These are phyloP conservation scores for Plenodomus tracheiphilus DNA, from an alignment of 2,329 filamentous ascomycete species.

Conservation along the genomic window DNA sequence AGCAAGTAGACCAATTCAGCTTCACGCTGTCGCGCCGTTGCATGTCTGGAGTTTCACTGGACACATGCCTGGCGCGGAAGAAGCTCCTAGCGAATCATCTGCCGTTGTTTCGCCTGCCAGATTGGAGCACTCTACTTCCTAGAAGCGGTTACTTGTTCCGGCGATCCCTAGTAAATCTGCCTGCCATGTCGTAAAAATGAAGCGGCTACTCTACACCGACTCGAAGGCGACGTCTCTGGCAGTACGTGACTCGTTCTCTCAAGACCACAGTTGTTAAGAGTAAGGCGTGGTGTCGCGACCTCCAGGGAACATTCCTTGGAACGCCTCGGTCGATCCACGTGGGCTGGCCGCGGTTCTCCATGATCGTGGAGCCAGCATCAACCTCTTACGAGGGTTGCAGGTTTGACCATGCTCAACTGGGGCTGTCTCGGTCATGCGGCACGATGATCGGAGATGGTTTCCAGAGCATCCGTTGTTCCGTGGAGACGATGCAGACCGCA, in stretches of 20 bases:
- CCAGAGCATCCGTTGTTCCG: too few relatives aligned
- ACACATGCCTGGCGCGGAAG: not conserved
- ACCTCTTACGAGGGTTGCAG: not conserved
- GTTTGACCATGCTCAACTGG: not conserved
- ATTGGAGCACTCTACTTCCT: not conserved
- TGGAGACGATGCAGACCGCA: not conserved
- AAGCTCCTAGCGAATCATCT: conserved; percentile 3
- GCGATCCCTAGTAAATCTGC: conserved; percentile 1
- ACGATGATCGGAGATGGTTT: too few relatives aligned
- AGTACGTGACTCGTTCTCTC: conserved; percentile 14
- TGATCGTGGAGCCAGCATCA: not conserved
- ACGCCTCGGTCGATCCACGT: conserved; percentile 23
- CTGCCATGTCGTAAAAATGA: conserved; percentile 16
- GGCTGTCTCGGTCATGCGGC: too few relatives aligned
- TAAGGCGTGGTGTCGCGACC: not conserved
- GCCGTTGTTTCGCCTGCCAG: not conserved
- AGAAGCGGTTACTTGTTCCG: not conserved
- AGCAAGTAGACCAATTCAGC: not conserved
- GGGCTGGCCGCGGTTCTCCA: conserved; percentile 3
- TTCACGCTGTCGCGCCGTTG: not conserved
- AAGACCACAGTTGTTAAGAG: too few relatives aligned
- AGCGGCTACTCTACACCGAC: conserved; percentile 22
- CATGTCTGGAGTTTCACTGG: not conserved
- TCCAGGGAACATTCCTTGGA: conserved; percentile 4
- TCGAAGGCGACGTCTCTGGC: conserved; percentile 18